Conservation (phyloP, 2,329 filamentous ascomycete species). For the Arachnomyces sp. region DNA sequence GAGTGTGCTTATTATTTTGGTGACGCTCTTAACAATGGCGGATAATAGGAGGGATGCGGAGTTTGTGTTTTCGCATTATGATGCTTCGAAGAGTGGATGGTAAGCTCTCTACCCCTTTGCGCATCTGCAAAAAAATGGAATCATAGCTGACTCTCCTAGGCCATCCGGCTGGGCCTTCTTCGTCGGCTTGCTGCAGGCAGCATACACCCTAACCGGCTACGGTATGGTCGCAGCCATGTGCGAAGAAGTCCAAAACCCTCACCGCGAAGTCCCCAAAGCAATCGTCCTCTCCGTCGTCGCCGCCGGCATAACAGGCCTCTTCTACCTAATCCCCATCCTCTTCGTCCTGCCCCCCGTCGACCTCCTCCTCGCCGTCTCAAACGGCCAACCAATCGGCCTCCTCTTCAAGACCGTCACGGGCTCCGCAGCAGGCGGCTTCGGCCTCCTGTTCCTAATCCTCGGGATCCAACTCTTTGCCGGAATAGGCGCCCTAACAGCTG, state of each 20-base stretch:
- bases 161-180: conserved; percentile 64
- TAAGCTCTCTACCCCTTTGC: conserved; percentile 20
- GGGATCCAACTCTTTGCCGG: conserved; percentile 71
- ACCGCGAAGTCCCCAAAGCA: conserved; percentile 60
- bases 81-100: conserved; percentile 58
- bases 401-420: conserved; percentile 70
- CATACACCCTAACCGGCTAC: conserved; percentile 46
- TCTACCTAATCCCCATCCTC: conserved; percentile 65
- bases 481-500: conserved; percentile 64
- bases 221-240: conserved; percentile 66
- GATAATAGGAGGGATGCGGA: conserved; percentile 47
- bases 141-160: conserved; percentile 24
- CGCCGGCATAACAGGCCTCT: conserved; percentile 55
- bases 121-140: conserved; percentile 8
- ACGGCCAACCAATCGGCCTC: conserved; percentile 65
- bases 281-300: conserved; percentile 62
- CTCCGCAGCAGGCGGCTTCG: conserved; percentile 64
- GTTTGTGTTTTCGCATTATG: conserved; percentile 62
- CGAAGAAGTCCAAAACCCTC: conserved; percentile 62
- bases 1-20: conserved; percentile 60
- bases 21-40: conserved; percentile 53
- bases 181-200: conserved; percentile 59
- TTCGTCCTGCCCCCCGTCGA: conserved; percentile 65
- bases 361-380: conserved; percentile 55
- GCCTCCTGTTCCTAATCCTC: conserved; percentile 64